Percentiles rank a stretch among this genome's conserved stretches.
Evolutionary conservation across 1,139 yeast genomes (phyloP).

Genomic region (Kodamaea arcana): DNA sequence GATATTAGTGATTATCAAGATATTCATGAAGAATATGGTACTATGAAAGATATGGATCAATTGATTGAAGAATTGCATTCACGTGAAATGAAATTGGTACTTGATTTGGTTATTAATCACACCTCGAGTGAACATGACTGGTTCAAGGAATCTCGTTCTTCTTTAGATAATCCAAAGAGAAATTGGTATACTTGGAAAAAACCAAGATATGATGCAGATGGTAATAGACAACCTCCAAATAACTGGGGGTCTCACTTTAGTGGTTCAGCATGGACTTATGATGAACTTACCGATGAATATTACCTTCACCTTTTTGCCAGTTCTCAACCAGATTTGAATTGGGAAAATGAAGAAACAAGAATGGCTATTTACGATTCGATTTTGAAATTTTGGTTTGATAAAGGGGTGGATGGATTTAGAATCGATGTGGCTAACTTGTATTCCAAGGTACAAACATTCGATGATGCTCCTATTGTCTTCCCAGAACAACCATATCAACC

Average conservation of each 20-base stretch:
- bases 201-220: conserved; percentile 42
- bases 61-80: conserved; percentile 45
- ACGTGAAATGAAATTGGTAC: conserved; percentile 48
- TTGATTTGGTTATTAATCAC: conserved; percentile 59
- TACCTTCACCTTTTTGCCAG: conserved; percentile 50
- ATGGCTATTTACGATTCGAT: conserved; percentile 49
- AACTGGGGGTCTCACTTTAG: conserved; percentile 53
- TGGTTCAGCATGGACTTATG: conserved; percentile 56
- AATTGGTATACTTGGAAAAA: conserved; percentile 62
- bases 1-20: conserved; percentile 53
- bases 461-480: conserved; percentile 47
- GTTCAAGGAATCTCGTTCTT: conserved; percentile 55
- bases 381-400: conserved; percentile 50
- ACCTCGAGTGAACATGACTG: conserved; percentile 53
- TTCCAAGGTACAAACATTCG: conserved; percentile 45
- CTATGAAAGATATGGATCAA: conserved; percentile 47
- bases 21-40: conserved; percentile 52
- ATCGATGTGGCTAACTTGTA: conserved; percentile 53
- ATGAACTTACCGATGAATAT: conserved; percentile 49
- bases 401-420: conserved; percentile 58
- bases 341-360: conserved; percentile 53
- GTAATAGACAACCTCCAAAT: conserved; percentile 51
- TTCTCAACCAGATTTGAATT: conserved; percentile 56
- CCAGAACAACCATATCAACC: conserved; percentile 42
- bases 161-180: conserved; percentile 50